These are phyloP conservation scores for Blakeslea trispora DNA, from an alignment of 371 early-diverging fungal species.

Conservation along the genomic window DNA sequence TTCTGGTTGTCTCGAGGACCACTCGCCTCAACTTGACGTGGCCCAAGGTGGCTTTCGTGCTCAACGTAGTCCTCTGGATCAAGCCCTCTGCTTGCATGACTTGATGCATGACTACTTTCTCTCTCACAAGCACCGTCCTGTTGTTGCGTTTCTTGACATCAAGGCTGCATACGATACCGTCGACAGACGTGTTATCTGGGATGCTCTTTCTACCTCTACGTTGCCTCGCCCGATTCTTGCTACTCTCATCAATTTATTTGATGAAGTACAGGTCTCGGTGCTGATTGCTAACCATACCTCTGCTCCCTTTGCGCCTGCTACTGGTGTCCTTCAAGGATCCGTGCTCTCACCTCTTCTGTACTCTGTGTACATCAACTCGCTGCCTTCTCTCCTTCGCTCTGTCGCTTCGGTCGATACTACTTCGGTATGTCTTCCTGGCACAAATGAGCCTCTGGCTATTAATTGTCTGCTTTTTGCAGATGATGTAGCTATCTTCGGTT, in stretches of 20 bases:
- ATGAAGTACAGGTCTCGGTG: conserved; percentile 19
- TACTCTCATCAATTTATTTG: conserved; percentile 23
- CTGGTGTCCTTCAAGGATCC: conserved; percentile 35
- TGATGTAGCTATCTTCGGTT: conserved; percentile 33
- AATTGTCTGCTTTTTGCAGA: conserved; percentile 33
- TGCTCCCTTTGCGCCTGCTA: conserved; percentile 14
- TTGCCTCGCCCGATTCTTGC: conserved; percentile 5
- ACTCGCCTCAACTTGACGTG: conserved; percentile 19
- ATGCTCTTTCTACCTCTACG: conserved; percentile 3
- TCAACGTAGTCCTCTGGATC: conserved; percentile 29
- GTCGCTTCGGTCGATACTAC: conserved; percentile 2
- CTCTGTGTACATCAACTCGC: conserved; percentile 29
- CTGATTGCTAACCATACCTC: conserved; percentile 15
- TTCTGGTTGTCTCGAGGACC: background rate
- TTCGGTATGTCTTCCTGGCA: conserved; percentile 1
- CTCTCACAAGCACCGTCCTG: conserved; percentile 2
- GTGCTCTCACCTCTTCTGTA: conserved; percentile 28
- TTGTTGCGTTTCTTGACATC: conserved; percentile 32
- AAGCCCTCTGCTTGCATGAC: conserved; percentile 30
- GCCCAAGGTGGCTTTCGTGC: conserved; percentile 40
- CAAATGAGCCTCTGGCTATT: background rate
- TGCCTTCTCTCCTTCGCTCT: conserved; percentile 14
- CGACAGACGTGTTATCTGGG: conserved; percentile 24
- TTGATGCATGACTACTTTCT: conserved; percentile 7
- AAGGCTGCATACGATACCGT: conserved; percentile 37